These are phyloP conservation scores for Coemansia sp. DNA, from an alignment of 192 early-diverging fungal species.

Conservation along the genomic window DNA sequence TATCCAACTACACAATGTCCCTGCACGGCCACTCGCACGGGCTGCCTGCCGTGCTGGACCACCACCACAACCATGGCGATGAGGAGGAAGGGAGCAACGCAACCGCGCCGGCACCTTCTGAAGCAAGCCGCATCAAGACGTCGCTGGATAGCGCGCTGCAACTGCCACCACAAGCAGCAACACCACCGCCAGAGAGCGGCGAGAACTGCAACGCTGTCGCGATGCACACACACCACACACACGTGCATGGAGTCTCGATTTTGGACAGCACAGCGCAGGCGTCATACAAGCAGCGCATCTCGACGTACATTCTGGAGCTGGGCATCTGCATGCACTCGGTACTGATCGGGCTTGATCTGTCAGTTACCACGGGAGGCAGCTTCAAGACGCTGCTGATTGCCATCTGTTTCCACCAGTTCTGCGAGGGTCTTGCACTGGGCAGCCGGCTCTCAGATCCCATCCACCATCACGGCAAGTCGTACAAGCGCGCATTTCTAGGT, in stretches of 20 bases:
- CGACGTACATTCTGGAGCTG: constrained; percentile 73
- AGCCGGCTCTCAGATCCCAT: constrained; percentile 65
- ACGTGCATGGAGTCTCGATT: constrained; percentile 50
- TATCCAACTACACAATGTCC: constrained; percentile 51
- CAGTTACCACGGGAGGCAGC: constrained; percentile 54
- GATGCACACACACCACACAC: constrained; percentile 53
- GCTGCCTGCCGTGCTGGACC: constrained; percentile 1
- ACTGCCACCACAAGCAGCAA: neutral
- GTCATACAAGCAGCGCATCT: constrained; percentile 36
- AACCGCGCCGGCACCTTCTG: constrained; percentile 9
- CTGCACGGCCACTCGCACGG: constrained; percentile 35
- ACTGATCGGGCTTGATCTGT: constrained; percentile 72
- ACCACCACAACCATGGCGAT: neutral
- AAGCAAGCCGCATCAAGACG: neutral
- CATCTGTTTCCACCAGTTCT: constrained; percentile 74
- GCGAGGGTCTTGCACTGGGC: constrained; percentile 79
- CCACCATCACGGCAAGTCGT: constrained; percentile 3
- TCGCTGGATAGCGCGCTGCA: neutral
- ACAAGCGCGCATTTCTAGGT: constrained; percentile 18
- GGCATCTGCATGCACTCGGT: constrained; percentile 79
- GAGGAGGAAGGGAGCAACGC: constrained; percentile 2
- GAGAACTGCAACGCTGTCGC: constrained; percentile 50
- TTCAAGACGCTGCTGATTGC: constrained; percentile 68
- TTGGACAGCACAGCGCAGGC: constrained; percentile 8
- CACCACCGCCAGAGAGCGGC: neutral